phyloP scores from a whole-genome alignment of 345 rosid genomes.

The Erysimum cheiranthoides region DNA sequence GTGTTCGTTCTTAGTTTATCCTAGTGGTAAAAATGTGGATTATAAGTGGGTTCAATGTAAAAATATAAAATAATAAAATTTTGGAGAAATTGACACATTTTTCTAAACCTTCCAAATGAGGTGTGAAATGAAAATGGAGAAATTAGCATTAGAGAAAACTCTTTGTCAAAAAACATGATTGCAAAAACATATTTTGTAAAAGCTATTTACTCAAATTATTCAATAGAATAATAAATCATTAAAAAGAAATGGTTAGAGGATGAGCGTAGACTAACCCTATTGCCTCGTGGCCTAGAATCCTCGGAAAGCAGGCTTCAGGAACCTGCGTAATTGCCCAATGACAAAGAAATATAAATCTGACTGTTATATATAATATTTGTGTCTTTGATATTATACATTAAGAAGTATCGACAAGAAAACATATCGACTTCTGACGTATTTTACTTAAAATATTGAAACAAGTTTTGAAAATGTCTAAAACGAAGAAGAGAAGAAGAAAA shows the following conservation, averaged over 20 bases:
- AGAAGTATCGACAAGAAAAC: background rate
- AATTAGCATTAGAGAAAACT: background rate
- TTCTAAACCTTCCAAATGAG: background rate
- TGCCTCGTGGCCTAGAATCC: constrained; percentile 93
- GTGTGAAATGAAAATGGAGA: constrained; percentile 6
- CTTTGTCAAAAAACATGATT: background rate
- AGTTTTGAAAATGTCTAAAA: background rate
- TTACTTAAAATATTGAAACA: background rate
- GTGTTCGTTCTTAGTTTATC: too few relatives aligned
- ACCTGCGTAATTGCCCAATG: constrained; percentile 48
- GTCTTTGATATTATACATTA: too few relatives aligned
- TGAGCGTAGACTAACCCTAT: constrained; percentile 59
- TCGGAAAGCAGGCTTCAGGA: constrained; percentile 71
- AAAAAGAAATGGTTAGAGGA: background rate
- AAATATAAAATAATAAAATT: too few relatives aligned
- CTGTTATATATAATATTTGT: background rate
- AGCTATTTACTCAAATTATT: background rate
- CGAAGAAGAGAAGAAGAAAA: constrained; percentile 4
- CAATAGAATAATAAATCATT: background rate
- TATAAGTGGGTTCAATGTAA: too few relatives aligned
- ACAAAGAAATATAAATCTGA: constrained; percentile 5
- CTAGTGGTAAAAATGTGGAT: too few relatives aligned
- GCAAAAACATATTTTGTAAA: background rate
- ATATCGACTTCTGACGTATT: background rate
- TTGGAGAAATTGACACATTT: too few relatives aligned